Evolutionary conservation across 805 yeast species (phyloP), one percentile per base, ranked within the genome.

Genomic region (Maudiozyma bulderi): DNA sequence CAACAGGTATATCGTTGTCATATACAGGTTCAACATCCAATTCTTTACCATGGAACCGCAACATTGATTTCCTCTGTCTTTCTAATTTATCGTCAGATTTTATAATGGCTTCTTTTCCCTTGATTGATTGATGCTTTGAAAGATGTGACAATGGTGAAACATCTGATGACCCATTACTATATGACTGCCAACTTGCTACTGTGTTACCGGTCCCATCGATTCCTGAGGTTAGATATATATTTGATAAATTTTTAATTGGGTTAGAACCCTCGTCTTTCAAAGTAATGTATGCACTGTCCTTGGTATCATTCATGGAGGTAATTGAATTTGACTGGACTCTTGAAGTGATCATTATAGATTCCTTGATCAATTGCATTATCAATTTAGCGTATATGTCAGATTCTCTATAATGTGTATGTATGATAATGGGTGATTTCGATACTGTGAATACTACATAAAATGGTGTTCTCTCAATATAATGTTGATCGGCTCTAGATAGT

Each of bases 181-280:
- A 86, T 0, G 82, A 76, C 0, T 77, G 61, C 95, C 95, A 86
- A 7, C 78, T 72, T 0, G 91, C 95, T 48, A 82, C 58, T 8
- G 89, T 73, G 31, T 75, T 68, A 0, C 82, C 73, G 55, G 76
- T 77, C 47, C 90, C 66, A 0, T 89, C 80, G 26, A 73, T 74
- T 3, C 90, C 89, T 49, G 77, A 73, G 11, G 81, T 57, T 2
- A 81, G 69, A 53, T 75, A 79, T 69, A 80, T 76, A 0, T 83
- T 69, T 40, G 77, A 77, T 38, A 84, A 60, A 1, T 82, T 76
- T 50, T 61, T 64, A 28, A 69, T 70, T 35, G 69, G 77, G 53
- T 54, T 57, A 40, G 59, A 76, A 41, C 58, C 59, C 44, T 61
- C 64, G 26, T 51, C 61, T 10, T 69, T 58, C 31, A 80, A 58